A percentile compares a stretch with the other conserved stretches of the same genome.
Evolutionary conservation across 768 basidiomycete species (phyloP).

Genomic region (Boletus edulis): DNA sequence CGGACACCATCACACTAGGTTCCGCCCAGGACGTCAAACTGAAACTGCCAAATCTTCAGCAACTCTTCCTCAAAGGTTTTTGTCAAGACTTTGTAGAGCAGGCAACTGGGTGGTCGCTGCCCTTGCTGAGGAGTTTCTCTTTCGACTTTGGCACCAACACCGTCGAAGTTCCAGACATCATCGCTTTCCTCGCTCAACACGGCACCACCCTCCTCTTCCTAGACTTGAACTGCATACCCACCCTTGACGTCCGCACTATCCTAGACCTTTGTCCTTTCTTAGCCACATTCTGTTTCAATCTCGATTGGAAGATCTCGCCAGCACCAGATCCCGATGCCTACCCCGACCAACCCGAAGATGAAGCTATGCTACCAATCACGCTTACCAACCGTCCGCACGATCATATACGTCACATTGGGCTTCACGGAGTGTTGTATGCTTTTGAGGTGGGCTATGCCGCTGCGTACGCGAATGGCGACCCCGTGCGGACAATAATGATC

Average conservation of each 20-base stretch:
- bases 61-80: constrained; percentile 60
- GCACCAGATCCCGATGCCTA: constrained; percentile 10
- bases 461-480: constrained; percentile 39
- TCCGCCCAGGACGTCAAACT: constrained; percentile 57
- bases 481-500: constrained; percentile 43
- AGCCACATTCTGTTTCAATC: constrained; percentile 66
- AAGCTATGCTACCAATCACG: constrained; percentile 33
- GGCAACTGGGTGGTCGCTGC: constrained; percentile 63
- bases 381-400: constrained; percentile 53
- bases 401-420: constrained; percentile 58
- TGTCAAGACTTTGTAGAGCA: constrained; percentile 69
- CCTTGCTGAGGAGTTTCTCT: constrained; percentile 54
- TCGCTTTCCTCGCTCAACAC: constrained; percentile 57
- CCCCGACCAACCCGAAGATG: constrained; percentile 22
- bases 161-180: constrained; percentile 54
- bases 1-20: constrained; percentile 55
- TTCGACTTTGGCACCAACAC: constrained; percentile 43
- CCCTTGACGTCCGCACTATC: constrained; percentile 55
- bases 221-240: constrained; percentile 59
- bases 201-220: constrained; percentile 59
- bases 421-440: constrained; percentile 66
- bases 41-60: constrained; percentile 52
- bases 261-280: constrained; percentile 65
- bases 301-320: constrained; percentile 61
- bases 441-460: constrained; percentile 63